Evolutionary conservation across 2,329 filamentous ascomycete species (phyloP).

Genomic region (Verticillium dahliae): DNA sequence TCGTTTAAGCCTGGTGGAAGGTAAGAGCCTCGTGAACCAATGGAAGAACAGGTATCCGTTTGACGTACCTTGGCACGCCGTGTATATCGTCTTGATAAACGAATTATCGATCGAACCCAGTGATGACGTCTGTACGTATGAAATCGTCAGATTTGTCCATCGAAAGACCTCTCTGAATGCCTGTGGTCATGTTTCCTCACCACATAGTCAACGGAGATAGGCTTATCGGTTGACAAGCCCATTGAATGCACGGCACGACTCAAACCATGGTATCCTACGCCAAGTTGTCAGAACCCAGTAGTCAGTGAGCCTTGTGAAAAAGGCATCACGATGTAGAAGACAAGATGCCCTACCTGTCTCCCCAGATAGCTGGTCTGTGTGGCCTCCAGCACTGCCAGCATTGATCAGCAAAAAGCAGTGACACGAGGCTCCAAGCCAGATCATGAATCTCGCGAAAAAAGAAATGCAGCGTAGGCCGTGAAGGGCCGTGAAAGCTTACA

Average conservation of each 20-base stretch:
- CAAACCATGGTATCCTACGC: conserved; percentile 66
- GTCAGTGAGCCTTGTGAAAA: conserved; percentile 4
- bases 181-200: conserved; percentile 34
- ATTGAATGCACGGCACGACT: conserved; percentile 59
- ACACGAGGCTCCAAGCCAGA: no score
- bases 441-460: no score
- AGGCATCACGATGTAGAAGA: neutral
- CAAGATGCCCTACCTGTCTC: conserved; percentile 27
- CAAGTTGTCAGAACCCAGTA: conserved; percentile 10
- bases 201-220: conserved; percentile 66
- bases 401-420: neutral
- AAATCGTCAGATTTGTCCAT: neutral
- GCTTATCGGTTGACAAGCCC: conserved; percentile 46
- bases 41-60: conserved; percentile 1
- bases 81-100: conserved; percentile 54
- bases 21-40: neutral
- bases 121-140: conserved; percentile 59
- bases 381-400: conserved; percentile 44
- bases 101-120: conserved; percentile 67
- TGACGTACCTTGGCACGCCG: conserved; percentile 45
- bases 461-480: no score
- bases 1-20: neutral
- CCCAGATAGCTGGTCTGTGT: conserved; percentile 37
- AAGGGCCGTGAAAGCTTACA: conserved; percentile 44
- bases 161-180: neutral